phyloP scores from a whole-genome alignment of 208 protist genomes.

The Trypanosoma cruzi region DNA sequence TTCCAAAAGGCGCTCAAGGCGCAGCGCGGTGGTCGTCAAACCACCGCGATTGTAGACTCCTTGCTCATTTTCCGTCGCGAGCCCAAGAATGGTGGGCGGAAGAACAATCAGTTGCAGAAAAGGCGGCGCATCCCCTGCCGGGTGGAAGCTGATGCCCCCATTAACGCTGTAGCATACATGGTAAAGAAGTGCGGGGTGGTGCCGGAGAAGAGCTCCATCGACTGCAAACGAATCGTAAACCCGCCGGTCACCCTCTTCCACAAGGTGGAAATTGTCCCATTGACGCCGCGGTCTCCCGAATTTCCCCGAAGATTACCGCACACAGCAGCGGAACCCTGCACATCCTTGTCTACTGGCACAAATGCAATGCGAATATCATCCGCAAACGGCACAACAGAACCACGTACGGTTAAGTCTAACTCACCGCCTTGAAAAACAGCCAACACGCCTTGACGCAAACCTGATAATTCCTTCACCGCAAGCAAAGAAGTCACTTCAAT shows the following conservation, averaged over 20 bases:
- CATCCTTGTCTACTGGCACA: slow-evolving; percentile 15
- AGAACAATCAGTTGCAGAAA: slow-evolving; percentile 25
- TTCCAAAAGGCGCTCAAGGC: slow-evolving; percentile 28
- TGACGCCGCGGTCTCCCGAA: background rate
- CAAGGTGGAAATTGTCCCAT: slow-evolving; percentile 21
- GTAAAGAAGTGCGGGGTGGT: slow-evolving; percentile 31
- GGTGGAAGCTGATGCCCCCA: slow-evolving; percentile 49
- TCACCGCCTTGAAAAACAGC: slow-evolving; percentile 51
- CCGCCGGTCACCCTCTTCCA: slow-evolving; percentile 14
- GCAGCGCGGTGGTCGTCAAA: slow-evolving; percentile 27
- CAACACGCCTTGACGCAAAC: slow-evolving; percentile 23
- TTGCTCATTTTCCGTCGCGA: background rate
- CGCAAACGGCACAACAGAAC: slow-evolving; percentile 47
- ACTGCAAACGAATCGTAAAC: slow-evolving; percentile 36
- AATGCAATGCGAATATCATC: slow-evolving; percentile 47
- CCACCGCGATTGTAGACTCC: background rate
- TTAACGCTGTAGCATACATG: slow-evolving; percentile 69
- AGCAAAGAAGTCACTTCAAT: slow-evolving; percentile 27
- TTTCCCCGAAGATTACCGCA: background rate
- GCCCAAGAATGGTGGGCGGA: slow-evolving; percentile 35
- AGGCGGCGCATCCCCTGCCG: slow-evolving; percentile 20
- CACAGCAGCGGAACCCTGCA: background rate
- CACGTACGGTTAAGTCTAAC: slow-evolving; percentile 38
- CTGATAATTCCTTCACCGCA: slow-evolving; percentile 27
- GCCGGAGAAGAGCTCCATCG: slow-evolving; percentile 33